Evolutionary conservation across 129 eudicot genomes (phyloP).

Genomic region (Arctium lappa): DNA sequence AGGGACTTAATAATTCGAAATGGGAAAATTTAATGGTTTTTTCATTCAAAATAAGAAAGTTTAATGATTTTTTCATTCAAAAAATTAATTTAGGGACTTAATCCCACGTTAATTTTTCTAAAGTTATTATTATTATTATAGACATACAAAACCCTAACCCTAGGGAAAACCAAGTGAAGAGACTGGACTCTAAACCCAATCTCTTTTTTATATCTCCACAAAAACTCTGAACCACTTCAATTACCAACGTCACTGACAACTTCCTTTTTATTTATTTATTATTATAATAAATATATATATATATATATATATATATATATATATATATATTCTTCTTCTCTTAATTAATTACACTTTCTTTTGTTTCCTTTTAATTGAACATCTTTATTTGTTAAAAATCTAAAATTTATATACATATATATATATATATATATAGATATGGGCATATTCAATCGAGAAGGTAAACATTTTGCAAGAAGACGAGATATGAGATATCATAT

Average conservation of each 20-base stretch:
- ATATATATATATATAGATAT: not conserved
- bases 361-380: not conserved
- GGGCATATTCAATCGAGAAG: too few species aligned
- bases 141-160: conserved; percentile 34
- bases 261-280: not conserved
- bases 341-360: not conserved
- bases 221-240: conserved; percentile 33
- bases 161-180: conserved; percentile 28
- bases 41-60: too few species aligned
- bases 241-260: conserved; percentile 40
- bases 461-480: too few species aligned
- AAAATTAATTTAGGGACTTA: too few species aligned
- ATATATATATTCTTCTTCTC: too few species aligned
- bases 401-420: too few species aligned
- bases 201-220: conserved; percentile 31
- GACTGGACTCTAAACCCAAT: conserved; percentile 38
- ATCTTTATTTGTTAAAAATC: too few species aligned
- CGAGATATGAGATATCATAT: too few species aligned
- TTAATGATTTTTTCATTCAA: too few species aligned
- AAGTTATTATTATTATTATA: not conserved
- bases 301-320: not conserved
- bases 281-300: not conserved
- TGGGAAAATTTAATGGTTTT: too few species aligned
- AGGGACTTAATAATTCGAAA: too few species aligned
- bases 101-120: too few species aligned